These are phyloP conservation scores for Eucalyptus marginata DNA, from an alignment of 345 rosid species.

Conservation along the genomic window DNA sequence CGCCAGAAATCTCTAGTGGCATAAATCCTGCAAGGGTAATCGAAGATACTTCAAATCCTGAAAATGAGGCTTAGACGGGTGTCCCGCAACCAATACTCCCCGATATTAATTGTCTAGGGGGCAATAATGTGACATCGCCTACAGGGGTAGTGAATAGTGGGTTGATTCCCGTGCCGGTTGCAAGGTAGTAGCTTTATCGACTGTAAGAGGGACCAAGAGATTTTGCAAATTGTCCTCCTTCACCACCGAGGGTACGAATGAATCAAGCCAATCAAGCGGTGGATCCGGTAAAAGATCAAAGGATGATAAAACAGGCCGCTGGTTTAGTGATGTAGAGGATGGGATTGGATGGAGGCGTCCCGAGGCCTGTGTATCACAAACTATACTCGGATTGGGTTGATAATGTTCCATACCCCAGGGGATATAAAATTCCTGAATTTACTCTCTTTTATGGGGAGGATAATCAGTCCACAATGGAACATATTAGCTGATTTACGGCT, in stretches of 20 bases:
- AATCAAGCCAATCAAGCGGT: neutral
- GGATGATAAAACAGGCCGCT: fast-evolving
- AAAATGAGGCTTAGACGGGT: no score
- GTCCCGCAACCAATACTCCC: fast-evolving
- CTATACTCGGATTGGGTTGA: neutral
- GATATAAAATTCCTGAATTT: no score
- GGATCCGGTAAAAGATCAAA: neutral
- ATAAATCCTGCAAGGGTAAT: neutral
- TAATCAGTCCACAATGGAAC: no score
- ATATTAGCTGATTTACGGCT: neutral
- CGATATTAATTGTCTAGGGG: neutral
- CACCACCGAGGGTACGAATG: neutral
- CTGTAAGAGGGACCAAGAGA: neutral
- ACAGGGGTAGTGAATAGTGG: neutral
- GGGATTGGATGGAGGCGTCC: neutral
- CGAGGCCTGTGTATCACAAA: neutral
- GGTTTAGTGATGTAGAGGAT: neutral
- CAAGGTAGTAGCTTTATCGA: neutral
- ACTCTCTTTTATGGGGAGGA: neutral
- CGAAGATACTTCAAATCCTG: no score
- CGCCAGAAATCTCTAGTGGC: fast-evolving
- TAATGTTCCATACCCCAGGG: neutral
- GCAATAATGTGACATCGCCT: neutral
- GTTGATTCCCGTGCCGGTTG: fast-evolving
- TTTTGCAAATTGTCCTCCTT: neutral